phyloP scores from a whole-genome alignment of 208 protist genomes.

The Trypanosoma rangeli region DNA sequence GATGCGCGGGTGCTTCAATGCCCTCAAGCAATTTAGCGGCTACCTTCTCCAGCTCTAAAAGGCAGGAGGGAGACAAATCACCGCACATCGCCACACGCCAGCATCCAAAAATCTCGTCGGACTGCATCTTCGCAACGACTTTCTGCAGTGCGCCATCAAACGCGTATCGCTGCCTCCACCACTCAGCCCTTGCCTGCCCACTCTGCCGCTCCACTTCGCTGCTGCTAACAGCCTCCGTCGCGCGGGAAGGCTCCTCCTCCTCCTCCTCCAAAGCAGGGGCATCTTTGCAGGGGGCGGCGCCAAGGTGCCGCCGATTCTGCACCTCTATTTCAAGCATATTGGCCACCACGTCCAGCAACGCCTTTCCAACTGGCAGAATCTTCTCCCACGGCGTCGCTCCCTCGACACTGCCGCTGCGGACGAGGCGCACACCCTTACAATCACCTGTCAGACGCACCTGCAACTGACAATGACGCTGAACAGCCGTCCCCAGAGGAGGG shows the following conservation, averaged over 20 bases:
- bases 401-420: conserved; percentile 7
- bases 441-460: conserved; percentile 5
- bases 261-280: neutral
- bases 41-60: conserved; percentile 13
- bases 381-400: conserved; percentile 18
- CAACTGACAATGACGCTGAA: conserved; percentile 3
- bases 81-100: conserved; percentile 41
- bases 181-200: neutral
- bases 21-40: conserved; percentile 20
- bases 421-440: conserved; percentile 6
- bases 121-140: conserved; percentile 38
- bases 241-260: neutral
- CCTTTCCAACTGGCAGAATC: conserved; percentile 8
- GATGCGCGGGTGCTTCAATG: conserved; percentile 7
- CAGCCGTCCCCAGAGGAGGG: neutral
- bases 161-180: conserved; percentile 25
- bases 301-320: conserved; percentile 18
- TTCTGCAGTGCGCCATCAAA: conserved; percentile 21
- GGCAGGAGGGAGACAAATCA: conserved; percentile 26
- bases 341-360: conserved; percentile 8
- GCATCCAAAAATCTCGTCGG: conserved; percentile 28
- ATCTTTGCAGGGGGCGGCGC: neutral
- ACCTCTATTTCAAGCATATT: conserved; percentile 23
- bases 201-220: neutral
- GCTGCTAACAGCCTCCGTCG: neutral